phyloP scores from a whole-genome alignment of 495 filamentous ascomycete species.

The Hypoxylon lienhwacheense region DNA sequence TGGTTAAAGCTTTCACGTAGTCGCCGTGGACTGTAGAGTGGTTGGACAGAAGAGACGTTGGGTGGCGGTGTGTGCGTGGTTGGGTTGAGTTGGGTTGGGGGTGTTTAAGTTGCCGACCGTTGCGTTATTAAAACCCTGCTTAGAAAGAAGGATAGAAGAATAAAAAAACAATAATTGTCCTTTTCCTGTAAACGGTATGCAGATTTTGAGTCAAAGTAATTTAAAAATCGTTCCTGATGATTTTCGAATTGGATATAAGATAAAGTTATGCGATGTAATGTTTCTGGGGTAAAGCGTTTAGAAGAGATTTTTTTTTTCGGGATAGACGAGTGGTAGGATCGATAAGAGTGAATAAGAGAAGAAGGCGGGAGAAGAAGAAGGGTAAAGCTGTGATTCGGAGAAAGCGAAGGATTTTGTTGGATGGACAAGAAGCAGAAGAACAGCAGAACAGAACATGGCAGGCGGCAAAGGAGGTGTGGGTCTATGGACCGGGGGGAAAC shows the following conservation, averaged over 20 bases:
- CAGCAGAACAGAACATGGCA: constrained; percentile 22
- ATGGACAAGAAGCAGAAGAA: constrained; percentile 34
- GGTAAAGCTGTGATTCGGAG: constrained; percentile 39
- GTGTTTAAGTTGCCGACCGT: constrained; percentile 27
- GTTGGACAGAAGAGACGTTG: constrained; percentile 36
- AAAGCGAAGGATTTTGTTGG: constrained; percentile 44
- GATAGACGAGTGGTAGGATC: constrained; percentile 44
- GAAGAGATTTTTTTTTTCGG: constrained; percentile 42
- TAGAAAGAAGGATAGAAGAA: constrained; percentile 23
- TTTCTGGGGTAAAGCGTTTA: constrained; percentile 29
- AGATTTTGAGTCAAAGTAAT: constrained; percentile 8
- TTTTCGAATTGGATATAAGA: constrained; percentile 28
- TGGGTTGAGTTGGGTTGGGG: constrained; percentile 25
- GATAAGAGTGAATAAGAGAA: constrained; percentile 38
- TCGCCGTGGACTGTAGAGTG: constrained; percentile 23
- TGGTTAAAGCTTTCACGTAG: constrained; percentile 14
- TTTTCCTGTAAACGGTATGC: constrained; percentile 7
- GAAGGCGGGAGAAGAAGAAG: constrained; percentile 35
- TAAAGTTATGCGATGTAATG: constrained; percentile 19
- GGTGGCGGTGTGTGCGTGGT: constrained; percentile 33
- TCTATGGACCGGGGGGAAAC: constrained; percentile 11
- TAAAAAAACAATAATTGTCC: too few species aligned
- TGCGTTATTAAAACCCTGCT: constrained; percentile 37
- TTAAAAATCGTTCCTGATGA: constrained; percentile 9
- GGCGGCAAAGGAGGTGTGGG: constrained; percentile 37